These are phyloP conservation scores for Fusarium kyushuense DNA, from an alignment of 2,329 filamentous ascomycete genomes.

Conservation along the genomic window DNA sequence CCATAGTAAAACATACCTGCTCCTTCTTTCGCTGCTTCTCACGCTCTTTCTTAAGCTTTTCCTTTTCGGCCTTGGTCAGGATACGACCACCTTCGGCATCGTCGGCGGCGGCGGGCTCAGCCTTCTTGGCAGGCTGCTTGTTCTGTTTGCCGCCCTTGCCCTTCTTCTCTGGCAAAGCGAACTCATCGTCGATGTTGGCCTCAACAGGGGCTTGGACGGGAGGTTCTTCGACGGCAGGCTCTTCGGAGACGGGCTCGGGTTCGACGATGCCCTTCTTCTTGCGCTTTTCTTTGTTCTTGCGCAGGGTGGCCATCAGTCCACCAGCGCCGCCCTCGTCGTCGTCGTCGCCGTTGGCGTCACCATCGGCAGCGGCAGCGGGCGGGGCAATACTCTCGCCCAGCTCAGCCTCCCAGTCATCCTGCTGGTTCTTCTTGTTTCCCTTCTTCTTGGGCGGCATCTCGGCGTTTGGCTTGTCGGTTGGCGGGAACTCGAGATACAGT, in stretches of 20 bases:
- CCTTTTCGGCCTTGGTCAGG: conserved; percentile 98
- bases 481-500: conserved; percentile 38
- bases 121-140: conserved; percentile 56
- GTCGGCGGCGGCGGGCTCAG: conserved; percentile 65
- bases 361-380: conserved; percentile 52
- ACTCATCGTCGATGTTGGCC: conserved; percentile 86
- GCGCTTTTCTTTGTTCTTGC: conserved; percentile 86
- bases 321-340: conserved; percentile 68
- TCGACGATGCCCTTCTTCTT: conserved; percentile 87
- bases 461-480: conserved; percentile 42
- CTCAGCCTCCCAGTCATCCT: conserved; percentile 95
- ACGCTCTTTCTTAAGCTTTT: conserved; percentile 96
- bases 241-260: conserved; percentile 61
- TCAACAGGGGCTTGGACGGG: conserved; percentile 80
- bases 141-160: conserved; percentile 68
- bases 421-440: conserved; percentile 80
- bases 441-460: conserved; percentile 96
- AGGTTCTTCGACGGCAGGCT: conserved; percentile 74
- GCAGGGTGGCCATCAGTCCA: conserved; percentile 82
- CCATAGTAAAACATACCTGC: conserved; percentile 68
- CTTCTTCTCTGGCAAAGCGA: conserved; percentile 83
- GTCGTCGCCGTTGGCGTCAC: conserved; percentile 63
- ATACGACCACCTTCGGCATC: conserved; percentile 74
- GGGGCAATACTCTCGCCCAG: conserved; percentile 82
- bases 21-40: conserved; percentile 99